These are phyloP conservation scores for Aquilaria sinensis DNA, from an alignment of 345 rosid genomes.

Conservation along the genomic window DNA sequence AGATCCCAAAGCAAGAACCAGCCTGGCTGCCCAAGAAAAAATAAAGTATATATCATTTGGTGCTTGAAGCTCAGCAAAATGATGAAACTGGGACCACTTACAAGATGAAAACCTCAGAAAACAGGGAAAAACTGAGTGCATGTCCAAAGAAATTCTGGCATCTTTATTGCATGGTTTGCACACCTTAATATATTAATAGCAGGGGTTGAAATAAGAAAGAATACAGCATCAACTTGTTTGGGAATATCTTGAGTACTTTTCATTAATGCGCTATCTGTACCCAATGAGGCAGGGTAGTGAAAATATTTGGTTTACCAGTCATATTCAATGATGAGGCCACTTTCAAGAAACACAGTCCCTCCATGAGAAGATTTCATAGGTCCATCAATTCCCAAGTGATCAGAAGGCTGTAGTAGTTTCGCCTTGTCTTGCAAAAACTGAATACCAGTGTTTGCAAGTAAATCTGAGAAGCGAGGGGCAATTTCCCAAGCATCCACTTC, in stretches of 20 bases:
- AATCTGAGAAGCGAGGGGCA: constrained; percentile 88
- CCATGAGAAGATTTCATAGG: constrained; percentile 39
- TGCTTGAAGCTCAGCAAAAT: neutral
- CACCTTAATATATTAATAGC: neutral
- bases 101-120: too few relatives aligned
- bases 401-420: constrained; percentile 60
- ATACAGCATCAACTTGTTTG: neutral
- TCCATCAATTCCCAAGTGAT: constrained; percentile 50
- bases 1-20: constrained; percentile 99
- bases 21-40: constrained; percentile 83
- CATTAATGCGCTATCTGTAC: neutral
- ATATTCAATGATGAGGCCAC: constrained; percentile 72
- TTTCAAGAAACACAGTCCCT: constrained; percentile 85
- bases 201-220: too few relatives aligned
- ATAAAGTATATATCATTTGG: constrained; percentile 15
- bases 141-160: too few relatives aligned
- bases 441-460: constrained; percentile 65
- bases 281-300: neutral
- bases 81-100: too few relatives aligned
- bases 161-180: neutral
- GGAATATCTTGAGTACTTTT: too few relatives aligned
- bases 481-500: constrained; percentile 98
- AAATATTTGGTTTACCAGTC: constrained; percentile 63
- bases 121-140: too few relatives aligned
- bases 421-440: constrained; percentile 76